These are phyloP conservation scores for Phenoliferia sp. DNA, from an alignment of 1,284 basidiomycete genomes.

Conservation along the genomic window DNA sequence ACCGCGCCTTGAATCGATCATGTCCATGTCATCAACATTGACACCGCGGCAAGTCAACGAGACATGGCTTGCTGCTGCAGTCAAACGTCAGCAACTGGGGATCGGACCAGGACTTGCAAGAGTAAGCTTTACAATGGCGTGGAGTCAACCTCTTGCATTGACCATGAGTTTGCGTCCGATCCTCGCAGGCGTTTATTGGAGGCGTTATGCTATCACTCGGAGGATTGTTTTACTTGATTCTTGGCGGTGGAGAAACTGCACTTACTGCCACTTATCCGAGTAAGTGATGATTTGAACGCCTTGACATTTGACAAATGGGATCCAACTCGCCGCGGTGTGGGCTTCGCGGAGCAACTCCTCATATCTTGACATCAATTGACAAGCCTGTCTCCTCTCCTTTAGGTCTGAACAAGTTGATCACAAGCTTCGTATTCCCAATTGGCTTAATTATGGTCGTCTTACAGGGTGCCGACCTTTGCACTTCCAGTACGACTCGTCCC, in stretches of 20 bases:
- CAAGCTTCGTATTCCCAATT: not conserved
- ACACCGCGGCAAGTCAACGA: not conserved
- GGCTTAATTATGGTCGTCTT: not conserved
- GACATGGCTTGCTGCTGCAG: not conserved
- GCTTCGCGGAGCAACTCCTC: not conserved
- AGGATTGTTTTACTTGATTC: not conserved
- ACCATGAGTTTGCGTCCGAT: not conserved
- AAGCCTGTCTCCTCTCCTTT: too few species aligned
- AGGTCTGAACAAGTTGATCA: too few species aligned
- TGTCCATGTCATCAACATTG: too few species aligned
- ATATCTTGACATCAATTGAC: not conserved
- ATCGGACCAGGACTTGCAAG: not conserved
- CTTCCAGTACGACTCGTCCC: too few species aligned
- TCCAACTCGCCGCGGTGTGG: not conserved
- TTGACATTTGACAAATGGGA: not conserved
- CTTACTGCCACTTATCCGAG: not conserved
- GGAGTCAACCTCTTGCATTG: not conserved
- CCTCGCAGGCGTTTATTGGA: not conserved
- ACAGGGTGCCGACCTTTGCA: not conserved
- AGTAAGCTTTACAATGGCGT: not conserved
- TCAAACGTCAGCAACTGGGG: not conserved
- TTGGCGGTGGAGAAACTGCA: not conserved
- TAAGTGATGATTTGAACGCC: not conserved
- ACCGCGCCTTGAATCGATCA: too few species aligned
- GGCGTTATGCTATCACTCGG: not conserved